These are phyloP conservation scores for Wickerhamiella azyma DNA, from an alignment of 805 yeast species.

Conservation along the genomic window DNA sequence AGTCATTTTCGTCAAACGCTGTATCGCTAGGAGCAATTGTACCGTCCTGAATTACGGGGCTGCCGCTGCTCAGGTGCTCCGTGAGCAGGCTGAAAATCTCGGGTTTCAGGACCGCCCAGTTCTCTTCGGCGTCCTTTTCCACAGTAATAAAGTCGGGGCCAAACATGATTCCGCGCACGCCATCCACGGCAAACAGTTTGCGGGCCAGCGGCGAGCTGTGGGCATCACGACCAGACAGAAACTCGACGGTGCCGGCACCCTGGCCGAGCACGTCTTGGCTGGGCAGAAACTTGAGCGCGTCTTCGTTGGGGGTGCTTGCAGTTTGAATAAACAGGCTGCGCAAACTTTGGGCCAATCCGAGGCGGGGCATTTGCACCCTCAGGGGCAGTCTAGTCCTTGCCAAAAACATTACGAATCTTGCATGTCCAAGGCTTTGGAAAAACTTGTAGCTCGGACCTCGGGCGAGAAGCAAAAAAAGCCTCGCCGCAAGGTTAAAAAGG, in stretches of 20 bases:
- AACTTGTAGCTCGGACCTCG: not conserved
- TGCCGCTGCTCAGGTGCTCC: conserved; percentile 32
- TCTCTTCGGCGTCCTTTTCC: conserved; percentile 44
- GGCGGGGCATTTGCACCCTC: too few species aligned
- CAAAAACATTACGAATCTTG: not conserved
- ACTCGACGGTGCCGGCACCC: conserved; percentile 52
- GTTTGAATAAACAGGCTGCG: conserved; percentile 46
- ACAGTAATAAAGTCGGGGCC: conserved; percentile 77
- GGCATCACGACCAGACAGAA: conserved; percentile 63
- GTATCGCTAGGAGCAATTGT: conserved; percentile 28
- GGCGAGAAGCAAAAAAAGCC: conserved; percentile 1
- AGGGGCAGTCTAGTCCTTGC: too few species aligned
- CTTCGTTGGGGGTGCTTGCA: conserved; percentile 71
- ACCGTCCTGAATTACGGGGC: conserved; percentile 35
- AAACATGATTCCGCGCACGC: conserved; percentile 61
- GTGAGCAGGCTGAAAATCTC: conserved; percentile 40
- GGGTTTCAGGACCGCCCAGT: conserved; percentile 63
- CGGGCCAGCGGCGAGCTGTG: conserved; percentile 62
- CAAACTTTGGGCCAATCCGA: not conserved
- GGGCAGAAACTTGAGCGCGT: conserved; percentile 75
- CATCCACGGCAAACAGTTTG: conserved; percentile 61
- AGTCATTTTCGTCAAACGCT: conserved; percentile 48
- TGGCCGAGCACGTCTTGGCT: conserved; percentile 52
- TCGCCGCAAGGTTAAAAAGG: not conserved
- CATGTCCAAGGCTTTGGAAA: conserved; percentile 6